Evolutionary conservation across 164 flowering plant species (phyloP).

Genomic region (Chimonanthus salicifolius): DNA sequence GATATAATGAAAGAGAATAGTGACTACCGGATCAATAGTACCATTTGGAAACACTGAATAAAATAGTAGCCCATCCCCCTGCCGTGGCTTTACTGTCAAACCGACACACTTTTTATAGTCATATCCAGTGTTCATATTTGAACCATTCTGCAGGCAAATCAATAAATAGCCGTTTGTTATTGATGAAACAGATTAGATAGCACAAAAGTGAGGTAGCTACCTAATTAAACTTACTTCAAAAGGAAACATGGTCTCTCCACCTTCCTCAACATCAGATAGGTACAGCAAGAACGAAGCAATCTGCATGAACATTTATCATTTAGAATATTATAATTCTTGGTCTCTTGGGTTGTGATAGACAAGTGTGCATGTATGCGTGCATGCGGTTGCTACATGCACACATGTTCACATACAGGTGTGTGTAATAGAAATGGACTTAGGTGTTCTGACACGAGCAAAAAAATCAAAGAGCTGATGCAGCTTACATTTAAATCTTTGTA

Average conservation of each 20-base stretch:
- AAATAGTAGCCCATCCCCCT: conserved; percentile 87
- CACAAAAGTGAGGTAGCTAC: neutral
- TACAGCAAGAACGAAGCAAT: conserved; percentile 17
- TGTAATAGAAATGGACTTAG: no score
- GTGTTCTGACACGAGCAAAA: no score
- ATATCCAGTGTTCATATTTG: conserved; percentile 45
- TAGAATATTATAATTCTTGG: no score
- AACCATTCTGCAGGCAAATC: conserved; percentile 51
- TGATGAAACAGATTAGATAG: neutral
- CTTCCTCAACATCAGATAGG: conserved; percentile 15
- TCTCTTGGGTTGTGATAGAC: no score
- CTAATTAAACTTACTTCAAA: conserved; percentile 12
- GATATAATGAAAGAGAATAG: no score
- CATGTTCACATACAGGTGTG: no score
- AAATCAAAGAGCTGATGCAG: no score
- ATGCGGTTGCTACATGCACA: no score
- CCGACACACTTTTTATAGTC: conserved; percentile 68
- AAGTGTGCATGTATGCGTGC: no score
- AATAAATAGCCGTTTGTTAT: conserved; percentile 15
- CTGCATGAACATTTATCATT: conserved; percentile 18
- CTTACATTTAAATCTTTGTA: no score
- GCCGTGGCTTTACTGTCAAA: conserved; percentile 82
- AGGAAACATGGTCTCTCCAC: conserved; percentile 16
- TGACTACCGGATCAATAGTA: conserved; percentile 66
- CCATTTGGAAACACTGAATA: conserved; percentile 79